phyloP scores from a whole-genome alignment of 2,329 filamentous ascomycete genomes.

The Nakataea oryzae region DNA sequence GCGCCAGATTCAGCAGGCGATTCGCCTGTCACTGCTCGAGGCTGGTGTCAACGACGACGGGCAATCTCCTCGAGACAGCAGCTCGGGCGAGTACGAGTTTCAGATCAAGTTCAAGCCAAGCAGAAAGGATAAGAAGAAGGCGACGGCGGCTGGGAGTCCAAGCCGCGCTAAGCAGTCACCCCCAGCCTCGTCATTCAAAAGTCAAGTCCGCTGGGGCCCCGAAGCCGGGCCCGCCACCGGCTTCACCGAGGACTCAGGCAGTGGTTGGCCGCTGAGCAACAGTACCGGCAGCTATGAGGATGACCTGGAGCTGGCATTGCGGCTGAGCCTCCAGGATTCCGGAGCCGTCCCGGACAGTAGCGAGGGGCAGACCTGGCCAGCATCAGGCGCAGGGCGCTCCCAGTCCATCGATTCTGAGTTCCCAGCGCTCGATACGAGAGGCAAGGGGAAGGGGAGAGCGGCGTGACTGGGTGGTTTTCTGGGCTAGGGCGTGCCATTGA shows the following conservation, averaged over 20 bases:
- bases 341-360: conserved; percentile 20
- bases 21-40: conserved; percentile 50
- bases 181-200: neutral
- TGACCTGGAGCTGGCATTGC: conserved; percentile 49
- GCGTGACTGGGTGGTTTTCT: neutral
- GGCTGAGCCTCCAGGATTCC: conserved; percentile 47
- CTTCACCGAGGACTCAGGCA: neutral
- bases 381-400: conserved; percentile 7
- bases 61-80: conserved; percentile 32
- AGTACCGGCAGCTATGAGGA: conserved; percentile 27
- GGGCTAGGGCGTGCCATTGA: neutral
- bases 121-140: conserved; percentile 20
- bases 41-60: conserved; percentile 32
- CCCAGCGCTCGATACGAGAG: conserved; percentile 18
- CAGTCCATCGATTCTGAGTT: conserved; percentile 16
- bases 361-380: conserved; percentile 9
- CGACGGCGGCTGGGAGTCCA: conserved; percentile 14
- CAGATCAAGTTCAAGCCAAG: conserved; percentile 24
- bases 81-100: conserved; percentile 39
- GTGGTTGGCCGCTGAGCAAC: neutral
- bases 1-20: conserved; percentile 50
- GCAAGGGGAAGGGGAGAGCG: conserved; percentile 27
- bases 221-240: neutral
- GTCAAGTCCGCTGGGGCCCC: neutral
- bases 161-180: conserved; percentile 10